Conservation (phyloP, 495 filamentous ascomycete species). For the Neurospora hispaniola region DNA sequence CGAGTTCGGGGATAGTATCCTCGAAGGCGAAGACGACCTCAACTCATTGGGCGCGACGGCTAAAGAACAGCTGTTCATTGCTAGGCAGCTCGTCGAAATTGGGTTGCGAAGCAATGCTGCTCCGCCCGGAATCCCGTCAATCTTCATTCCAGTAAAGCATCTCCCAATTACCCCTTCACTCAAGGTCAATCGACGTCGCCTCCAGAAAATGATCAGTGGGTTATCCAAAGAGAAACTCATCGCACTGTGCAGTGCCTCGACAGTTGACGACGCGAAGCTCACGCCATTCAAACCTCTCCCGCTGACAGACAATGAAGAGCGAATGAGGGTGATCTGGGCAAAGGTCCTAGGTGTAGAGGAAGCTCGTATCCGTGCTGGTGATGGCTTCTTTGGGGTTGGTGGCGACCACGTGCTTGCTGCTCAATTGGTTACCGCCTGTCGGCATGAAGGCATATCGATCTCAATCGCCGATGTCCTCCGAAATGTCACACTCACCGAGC, state of each 20-base stretch:
- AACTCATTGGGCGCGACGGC: conserved; percentile 19
- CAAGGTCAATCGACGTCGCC: conserved; percentile 29
- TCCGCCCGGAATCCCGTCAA: conserved; percentile 26
- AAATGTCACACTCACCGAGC: conserved; percentile 26
- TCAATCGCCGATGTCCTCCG: conserved; percentile 29
- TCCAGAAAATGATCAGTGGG: conserved; percentile 30
- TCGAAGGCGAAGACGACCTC: conserved; percentile 25
- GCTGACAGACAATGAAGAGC: conserved; percentile 30
- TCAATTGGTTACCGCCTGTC: conserved; percentile 30
- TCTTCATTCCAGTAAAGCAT: conserved; percentile 32
- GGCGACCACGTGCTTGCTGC: conserved; percentile 33
- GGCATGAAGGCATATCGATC: conserved; percentile 24
- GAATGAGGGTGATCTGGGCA: conserved; percentile 35
- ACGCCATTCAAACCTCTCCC: conserved; percentile 31
- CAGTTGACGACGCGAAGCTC: conserved; percentile 21
- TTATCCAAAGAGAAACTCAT: conserved; percentile 30
- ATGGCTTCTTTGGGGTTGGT: conserved; percentile 35
- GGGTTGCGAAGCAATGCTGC: conserved; percentile 26
- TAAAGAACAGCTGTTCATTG: conserved; percentile 27
- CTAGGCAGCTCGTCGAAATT: conserved; percentile 27
- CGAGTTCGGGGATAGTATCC: conserved; percentile 31
- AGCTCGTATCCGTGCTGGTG: conserved; percentile 25
- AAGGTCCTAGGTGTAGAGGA: conserved; percentile 28
- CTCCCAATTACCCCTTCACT: conserved; percentile 34
- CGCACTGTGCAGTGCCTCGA: conserved; percentile 21